A percentile compares a stretch with the other conserved stretches of the same genome.
Conservation (phyloP, 768 basidiomycete species). For the Collybiopsis luxurians region DNA sequence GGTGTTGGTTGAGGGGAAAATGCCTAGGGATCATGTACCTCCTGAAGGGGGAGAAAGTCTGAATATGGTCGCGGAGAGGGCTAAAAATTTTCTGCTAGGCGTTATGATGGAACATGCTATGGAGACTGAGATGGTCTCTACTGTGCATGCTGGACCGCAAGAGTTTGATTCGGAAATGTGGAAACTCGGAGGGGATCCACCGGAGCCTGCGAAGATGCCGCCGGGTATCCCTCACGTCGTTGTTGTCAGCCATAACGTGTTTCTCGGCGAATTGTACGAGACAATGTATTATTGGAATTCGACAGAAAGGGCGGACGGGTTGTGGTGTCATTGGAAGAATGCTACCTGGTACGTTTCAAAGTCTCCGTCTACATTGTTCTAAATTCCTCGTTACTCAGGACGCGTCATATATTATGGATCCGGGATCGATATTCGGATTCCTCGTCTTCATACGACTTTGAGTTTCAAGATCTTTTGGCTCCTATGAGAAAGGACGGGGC, state of each 20-base stretch:
- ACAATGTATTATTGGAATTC: background rate
- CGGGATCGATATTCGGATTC: background rate
- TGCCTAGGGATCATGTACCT: background rate
- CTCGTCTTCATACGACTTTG: background rate
- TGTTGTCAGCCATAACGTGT: background rate
- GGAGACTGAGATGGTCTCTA: background rate
- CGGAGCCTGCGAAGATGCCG: background rate
- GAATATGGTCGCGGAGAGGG: background rate
- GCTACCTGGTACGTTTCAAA: background rate
- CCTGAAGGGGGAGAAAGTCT: background rate
- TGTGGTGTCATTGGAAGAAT: background rate
- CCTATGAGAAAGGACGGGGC: background rate
- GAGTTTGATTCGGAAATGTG: background rate
- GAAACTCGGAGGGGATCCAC: background rate
- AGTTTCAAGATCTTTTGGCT: background rate
- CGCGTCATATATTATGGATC: background rate
- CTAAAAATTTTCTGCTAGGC: background rate
- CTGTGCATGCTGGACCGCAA: background rate
- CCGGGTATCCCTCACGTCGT: background rate
- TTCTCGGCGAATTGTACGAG: background rate
- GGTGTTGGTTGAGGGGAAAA: background rate
- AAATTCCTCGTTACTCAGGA: background rate
- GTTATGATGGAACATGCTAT: background rate
- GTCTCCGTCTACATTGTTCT: background rate
- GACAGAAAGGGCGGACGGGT: background rate